Base-by-base conservation (phyloP, 2,329 filamentous ascomycete genomes). In the Pseudogymnoascus sp. region DNA sequence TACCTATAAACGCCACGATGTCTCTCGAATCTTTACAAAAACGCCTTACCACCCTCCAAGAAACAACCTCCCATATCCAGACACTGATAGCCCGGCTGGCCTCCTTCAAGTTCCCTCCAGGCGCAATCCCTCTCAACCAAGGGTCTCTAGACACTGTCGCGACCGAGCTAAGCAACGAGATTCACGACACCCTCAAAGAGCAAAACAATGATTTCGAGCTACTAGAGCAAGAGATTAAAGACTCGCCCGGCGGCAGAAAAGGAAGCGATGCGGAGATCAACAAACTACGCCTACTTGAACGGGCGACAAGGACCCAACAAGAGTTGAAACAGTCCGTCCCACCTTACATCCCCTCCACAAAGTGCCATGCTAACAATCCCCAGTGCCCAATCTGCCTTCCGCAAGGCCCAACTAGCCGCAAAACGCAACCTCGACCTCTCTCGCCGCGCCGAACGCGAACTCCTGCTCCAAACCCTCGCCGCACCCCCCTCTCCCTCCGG, bases 161-260 rank as follows among this genome's bases (percentile, higher is more conserved):
- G 18, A 58, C 57, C 33, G 91, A 96, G 74, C 82, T 97, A 35
- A 84, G 85, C 65, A 80, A 83, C 20, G 91, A 97, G 72, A 96
- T 97, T 65, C 86, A 88, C 66, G 85, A 90, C 69, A 82, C 82
- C 15, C 75, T 97, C 63, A 87, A 90, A 67, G 86, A 89, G 62
- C 83, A 89, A 58, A 87, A 95, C 68, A 90, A 95, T 64, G 90
- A 96, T 62, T 82, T 94, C 65, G 92, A 96, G 72, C 74, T 94
- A 15, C 71, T 97, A 35, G 79, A 79, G 57, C 90, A 94, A 71
- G 91, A 96, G 69, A 80, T 90, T 28, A 82, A 88, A 64, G 90
- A 90, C 68, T 75, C 91, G 25, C 78, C 82, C 36, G 72, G 78
- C 2, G 78, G 78, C 2, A 73, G 71, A 61, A 75, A 77, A 53